These are phyloP conservation scores for Hypoxylon sp. DNA, from an alignment of 2,329 filamentous ascomycete genomes.

Conservation along the genomic window DNA sequence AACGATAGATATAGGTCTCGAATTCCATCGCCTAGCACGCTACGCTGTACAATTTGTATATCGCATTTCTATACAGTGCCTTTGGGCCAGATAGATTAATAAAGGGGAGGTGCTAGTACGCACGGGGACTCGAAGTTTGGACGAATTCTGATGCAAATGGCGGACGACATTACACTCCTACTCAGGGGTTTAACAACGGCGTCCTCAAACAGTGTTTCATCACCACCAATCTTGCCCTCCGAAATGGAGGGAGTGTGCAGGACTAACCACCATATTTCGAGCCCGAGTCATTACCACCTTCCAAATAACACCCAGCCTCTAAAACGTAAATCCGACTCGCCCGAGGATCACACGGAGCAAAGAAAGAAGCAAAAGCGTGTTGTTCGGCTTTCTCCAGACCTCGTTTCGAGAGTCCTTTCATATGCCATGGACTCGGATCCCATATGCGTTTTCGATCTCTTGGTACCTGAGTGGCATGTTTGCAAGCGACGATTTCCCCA, in stretches of 20 bases:
- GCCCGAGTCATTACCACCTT: not conserved
- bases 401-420: slow-evolving; percentile 21
- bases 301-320: not conserved
- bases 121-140: not conserved
- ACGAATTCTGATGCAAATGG: slow-evolving; percentile 5
- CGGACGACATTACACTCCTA: slow-evolving; percentile 1
- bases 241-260: not conserved
- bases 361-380: not conserved
- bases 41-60: not conserved
- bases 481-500: slow-evolving; percentile 30
- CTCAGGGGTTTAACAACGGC: not conserved
- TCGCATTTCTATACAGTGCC: slow-evolving; percentile 8
- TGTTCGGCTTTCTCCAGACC: slow-evolving; percentile 18
- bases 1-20: not conserved
- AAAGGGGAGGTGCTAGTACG: not conserved
- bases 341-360: not conserved
- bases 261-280: not conserved
- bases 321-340: not conserved
- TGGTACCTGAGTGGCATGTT: slow-evolving; percentile 48
- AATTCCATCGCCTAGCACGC: not conserved
- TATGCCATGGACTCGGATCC: slow-evolving; percentile 15
- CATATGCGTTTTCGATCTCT: slow-evolving; percentile 44
- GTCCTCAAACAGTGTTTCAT: not conserved
- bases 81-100: not conserved
- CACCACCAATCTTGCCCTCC: not conserved